Conservation (phyloP, 345 rosid species). For the Pistacia vera region DNA sequence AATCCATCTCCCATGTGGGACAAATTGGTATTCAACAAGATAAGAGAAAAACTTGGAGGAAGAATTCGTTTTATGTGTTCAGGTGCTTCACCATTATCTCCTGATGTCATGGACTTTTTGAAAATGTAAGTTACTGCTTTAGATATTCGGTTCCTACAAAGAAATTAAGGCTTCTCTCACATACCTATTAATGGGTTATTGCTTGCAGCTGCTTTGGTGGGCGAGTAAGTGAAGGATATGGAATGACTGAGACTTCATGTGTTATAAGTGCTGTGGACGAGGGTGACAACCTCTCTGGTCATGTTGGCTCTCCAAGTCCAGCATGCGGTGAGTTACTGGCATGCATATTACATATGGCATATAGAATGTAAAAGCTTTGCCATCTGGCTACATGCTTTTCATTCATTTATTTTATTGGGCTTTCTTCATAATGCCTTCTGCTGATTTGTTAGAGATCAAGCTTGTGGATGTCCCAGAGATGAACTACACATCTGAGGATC, state of each 20-base stretch:
- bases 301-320: slow-evolving; percentile 95
- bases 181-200: not conserved
- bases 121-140: slow-evolving; percentile 64
- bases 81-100: slow-evolving; percentile 98
- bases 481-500: slow-evolving; percentile 89
- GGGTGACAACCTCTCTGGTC: slow-evolving; percentile 73
- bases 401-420: not conserved
- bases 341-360: slow-evolving; percentile 6
- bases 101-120: slow-evolving; percentile 91
- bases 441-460: slow-evolving; percentile 70
- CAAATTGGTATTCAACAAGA: slow-evolving; percentile 93
- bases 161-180: slow-evolving; percentile 2
- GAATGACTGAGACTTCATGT: slow-evolving; percentile 81
- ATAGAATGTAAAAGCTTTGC: not conserved
- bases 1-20: slow-evolving; percentile 98
- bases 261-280: slow-evolving; percentile 55
- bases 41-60: slow-evolving; percentile 90
- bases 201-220: slow-evolving; percentile 83
- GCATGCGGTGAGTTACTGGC: slow-evolving; percentile 74
- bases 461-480: slow-evolving; percentile 96
- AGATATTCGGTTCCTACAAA: slow-evolving; percentile 6
- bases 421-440: slow-evolving; percentile 5
- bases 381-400: not conserved
- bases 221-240: slow-evolving; percentile 64
- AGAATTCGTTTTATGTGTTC: slow-evolving; percentile 77